A percentile compares a stretch with the other conserved stretches of the same genome.
Conservation (phyloP, 2,329 filamentous ascomycete species). For the Fusarium piperis region DNA sequence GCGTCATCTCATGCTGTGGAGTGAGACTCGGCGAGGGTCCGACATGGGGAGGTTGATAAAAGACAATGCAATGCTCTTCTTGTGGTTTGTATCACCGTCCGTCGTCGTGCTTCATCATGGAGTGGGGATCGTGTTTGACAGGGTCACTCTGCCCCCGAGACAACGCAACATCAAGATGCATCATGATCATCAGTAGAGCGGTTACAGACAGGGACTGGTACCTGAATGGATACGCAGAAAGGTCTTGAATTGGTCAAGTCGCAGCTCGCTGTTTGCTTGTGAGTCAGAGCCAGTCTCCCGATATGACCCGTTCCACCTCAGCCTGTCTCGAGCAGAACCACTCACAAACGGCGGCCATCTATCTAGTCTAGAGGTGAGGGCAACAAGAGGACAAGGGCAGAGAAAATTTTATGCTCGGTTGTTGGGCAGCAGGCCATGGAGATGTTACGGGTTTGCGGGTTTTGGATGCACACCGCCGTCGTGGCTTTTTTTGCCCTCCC, state of each 20-base stretch:
- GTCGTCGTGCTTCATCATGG: neutral
- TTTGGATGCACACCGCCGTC: conserved; percentile 29
- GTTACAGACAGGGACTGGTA: neutral
- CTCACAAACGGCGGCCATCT: conserved; percentile 20
- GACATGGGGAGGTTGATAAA: conserved; percentile 9
- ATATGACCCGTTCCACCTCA: conserved; percentile 18
- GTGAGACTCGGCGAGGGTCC: conserved; percentile 21
- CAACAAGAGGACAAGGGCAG: neutral
- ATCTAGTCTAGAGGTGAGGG: conserved; percentile 10
- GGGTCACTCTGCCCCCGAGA: neutral
- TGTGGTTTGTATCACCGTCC: neutral
- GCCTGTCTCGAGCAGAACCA: conserved; percentile 2
- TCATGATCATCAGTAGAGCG: neutral
- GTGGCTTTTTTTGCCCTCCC: conserved; percentile 21
- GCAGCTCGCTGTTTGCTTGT: neutral
- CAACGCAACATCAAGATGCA: neutral
- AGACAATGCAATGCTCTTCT: neutral
- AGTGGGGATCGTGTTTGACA: neutral
- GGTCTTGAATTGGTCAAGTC: neutral
- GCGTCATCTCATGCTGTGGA: conserved; percentile 24
- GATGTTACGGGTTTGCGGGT: conserved; percentile 26
- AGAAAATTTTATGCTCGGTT: neutral
- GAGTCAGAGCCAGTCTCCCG: conserved; percentile 1
- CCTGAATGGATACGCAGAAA: neutral
- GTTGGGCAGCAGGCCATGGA: conserved; percentile 19